These are phyloP conservation scores for Paraphaeosphaeria sporulosa DNA, from an alignment of 2,329 filamentous ascomycete species.

Conservation along the genomic window DNA sequence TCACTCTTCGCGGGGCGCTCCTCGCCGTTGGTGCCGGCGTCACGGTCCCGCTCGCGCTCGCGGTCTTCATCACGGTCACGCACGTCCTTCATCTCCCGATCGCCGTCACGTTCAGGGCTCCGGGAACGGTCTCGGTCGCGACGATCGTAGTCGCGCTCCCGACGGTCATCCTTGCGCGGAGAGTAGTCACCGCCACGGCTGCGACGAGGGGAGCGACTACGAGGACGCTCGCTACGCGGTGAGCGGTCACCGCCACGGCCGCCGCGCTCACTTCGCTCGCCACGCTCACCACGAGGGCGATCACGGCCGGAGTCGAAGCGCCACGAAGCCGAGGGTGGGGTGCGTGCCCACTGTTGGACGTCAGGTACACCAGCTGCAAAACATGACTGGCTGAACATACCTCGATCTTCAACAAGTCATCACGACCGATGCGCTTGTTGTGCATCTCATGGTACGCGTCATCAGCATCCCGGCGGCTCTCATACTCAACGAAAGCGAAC, in stretches of 20 bases:
- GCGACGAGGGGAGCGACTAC: constrained; percentile 62
- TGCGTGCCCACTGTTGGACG: constrained; percentile 86
- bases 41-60: constrained; percentile 58
- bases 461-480: constrained; percentile 96
- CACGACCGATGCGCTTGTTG: constrained; percentile 96
- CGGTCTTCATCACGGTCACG: constrained; percentile 56
- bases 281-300: constrained; percentile 60
- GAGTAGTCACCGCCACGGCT: constrained; percentile 71
- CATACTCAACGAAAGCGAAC: constrained; percentile 99
- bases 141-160: constrained; percentile 77
- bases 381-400: constrained; percentile 59
- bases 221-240: constrained; percentile 48
- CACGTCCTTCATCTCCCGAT: constrained; percentile 46
- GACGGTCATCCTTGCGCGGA: constrained; percentile 77
- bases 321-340: constrained; percentile 97
- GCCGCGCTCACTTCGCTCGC: constrained; percentile 72
- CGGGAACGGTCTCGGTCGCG: constrained; percentile 58
- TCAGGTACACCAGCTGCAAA: constrained; percentile 23
- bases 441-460: constrained; percentile 99
- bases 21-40: constrained; percentile 82
- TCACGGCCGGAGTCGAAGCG: constrained; percentile 84
- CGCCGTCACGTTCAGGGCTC: constrained; percentile 58
- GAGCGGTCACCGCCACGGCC: constrained; percentile 65
- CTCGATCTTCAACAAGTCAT: constrained; percentile 97
- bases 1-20: constrained; percentile 79